Evolutionary conservation across 2,329 filamentous ascomycete species (phyloP).

Genomic region (Metarhizium guizhouense): DNA sequence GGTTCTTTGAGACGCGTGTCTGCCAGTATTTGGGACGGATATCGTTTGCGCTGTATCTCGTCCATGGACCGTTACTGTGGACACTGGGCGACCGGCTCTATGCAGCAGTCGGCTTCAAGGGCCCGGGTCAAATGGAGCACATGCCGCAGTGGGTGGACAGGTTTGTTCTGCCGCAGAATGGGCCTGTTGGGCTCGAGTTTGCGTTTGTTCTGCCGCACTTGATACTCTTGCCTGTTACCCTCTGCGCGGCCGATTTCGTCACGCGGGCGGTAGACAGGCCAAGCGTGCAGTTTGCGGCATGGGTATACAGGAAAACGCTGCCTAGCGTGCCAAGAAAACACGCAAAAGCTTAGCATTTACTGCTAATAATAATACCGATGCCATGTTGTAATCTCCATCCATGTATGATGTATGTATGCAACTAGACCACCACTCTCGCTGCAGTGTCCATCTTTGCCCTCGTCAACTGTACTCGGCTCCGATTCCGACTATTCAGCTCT

Average conservation of each 20-base stretch:
- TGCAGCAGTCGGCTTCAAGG: slow-evolving; percentile 47
- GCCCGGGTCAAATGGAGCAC: slow-evolving; percentile 36
- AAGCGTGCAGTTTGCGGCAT: slow-evolving; percentile 46
- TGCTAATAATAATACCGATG: too few relatives aligned
- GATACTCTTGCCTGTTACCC: slow-evolving; percentile 48
- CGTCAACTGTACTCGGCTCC: too few relatives aligned
- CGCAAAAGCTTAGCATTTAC: background rate
- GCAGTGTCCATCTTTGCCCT: too few relatives aligned
- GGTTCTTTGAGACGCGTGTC: slow-evolving; percentile 49
- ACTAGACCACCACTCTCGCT: too few relatives aligned
- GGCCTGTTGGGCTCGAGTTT: slow-evolving; percentile 52
- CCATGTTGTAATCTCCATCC: too few relatives aligned
- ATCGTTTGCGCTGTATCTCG: slow-evolving; percentile 54
- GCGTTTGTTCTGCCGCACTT: slow-evolving; percentile 51
- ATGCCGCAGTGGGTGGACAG: slow-evolving; percentile 49
- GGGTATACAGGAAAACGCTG: slow-evolving; percentile 43
- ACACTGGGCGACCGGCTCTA: slow-evolving; percentile 55
- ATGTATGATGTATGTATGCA: too few relatives aligned
- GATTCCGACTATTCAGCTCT: too few relatives aligned
- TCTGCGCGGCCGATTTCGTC: slow-evolving; percentile 48
- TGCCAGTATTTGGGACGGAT: slow-evolving; percentile 55
- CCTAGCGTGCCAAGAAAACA: slow-evolving; percentile 12
- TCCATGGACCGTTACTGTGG: slow-evolving; percentile 54
- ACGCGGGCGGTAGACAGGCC: slow-evolving; percentile 51
- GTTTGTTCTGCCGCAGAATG: slow-evolving; percentile 43